phyloP scores from a whole-genome alignment of 331 rosid species.

The Erythrophleum ivorense region DNA sequence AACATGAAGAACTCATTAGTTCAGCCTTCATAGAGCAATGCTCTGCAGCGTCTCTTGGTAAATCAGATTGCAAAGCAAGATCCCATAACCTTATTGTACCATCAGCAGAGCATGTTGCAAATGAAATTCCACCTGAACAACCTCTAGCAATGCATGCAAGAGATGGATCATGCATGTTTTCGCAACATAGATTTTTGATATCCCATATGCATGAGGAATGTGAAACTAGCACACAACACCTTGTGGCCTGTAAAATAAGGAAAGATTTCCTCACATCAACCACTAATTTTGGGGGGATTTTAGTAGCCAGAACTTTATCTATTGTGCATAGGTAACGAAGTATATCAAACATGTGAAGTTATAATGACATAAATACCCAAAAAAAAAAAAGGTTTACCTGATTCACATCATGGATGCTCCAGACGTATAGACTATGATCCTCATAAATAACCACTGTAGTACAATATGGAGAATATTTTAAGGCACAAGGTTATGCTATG shows the following conservation, averaged over 20 bases:
- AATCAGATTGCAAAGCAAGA: conserved; percentile 64
- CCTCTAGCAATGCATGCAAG: conserved; percentile 85
- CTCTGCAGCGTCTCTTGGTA: conserved; percentile 44
- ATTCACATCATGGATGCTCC: conserved; percentile 73
- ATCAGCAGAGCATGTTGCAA: conserved; percentile 85
- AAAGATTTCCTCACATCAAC: conserved; percentile 32
- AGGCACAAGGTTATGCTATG: conserved; percentile 14
- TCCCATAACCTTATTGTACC: conserved; percentile 87
- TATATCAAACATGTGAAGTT: background rate
- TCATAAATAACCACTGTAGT: conserved; percentile 71
- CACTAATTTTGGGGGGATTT: conserved; percentile 16
- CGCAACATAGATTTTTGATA: conserved; percentile 80
- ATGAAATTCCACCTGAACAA: conserved; percentile 77
- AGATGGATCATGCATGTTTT: conserved; percentile 75
- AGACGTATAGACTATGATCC: conserved; percentile 71
- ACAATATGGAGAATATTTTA: conserved; percentile 36
- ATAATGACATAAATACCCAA: conserved; percentile 26
- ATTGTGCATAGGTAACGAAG: conserved; percentile 14
- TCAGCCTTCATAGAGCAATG: conserved; percentile 42
- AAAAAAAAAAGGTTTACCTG: conserved; percentile 52
- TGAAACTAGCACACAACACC: conserved; percentile 72
- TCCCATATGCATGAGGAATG: conserved; percentile 91
- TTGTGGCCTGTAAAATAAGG: conserved; percentile 56
- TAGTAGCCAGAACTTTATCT: conserved; percentile 6
- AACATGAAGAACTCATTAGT: conserved; percentile 48